phyloP scores from a whole-genome alignment of 805 yeast genomes.

The Yamadazyma kitorensis region DNA sequence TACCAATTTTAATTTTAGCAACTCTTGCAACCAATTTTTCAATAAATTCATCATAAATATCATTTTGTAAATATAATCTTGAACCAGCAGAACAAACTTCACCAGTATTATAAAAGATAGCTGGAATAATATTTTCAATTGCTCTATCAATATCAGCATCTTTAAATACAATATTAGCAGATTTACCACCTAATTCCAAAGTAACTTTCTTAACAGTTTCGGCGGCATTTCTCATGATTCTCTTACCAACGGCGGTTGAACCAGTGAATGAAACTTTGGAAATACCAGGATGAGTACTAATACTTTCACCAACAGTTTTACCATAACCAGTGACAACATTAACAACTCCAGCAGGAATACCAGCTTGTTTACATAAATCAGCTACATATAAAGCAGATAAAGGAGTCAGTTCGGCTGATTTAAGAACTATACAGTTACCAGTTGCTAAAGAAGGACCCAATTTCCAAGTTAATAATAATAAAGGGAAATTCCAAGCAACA shows the following conservation, averaged over 20 bases:
- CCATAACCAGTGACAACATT: slow-evolving; percentile 89
- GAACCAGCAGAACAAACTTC: slow-evolving; percentile 97
- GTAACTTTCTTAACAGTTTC: slow-evolving; percentile 84
- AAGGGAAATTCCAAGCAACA: slow-evolving; percentile 97
- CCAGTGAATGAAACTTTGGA: slow-evolving; percentile 95
- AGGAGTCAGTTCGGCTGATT: slow-evolving; percentile 92
- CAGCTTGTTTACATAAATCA: slow-evolving; percentile 70
- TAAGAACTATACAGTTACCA: slow-evolving; percentile 84
- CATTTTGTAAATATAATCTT: slow-evolving; percentile 83
- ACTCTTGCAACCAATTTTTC: slow-evolving; percentile 59
- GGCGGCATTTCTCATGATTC: slow-evolving; percentile 78
- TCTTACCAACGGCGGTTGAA: slow-evolving; percentile 86
- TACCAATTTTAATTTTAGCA: slow-evolving; percentile 64
- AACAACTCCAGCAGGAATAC: slow-evolving; percentile 88
- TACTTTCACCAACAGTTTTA: slow-evolving; percentile 76
- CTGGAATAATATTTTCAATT: slow-evolving; percentile 69
- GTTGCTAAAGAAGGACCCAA: slow-evolving; percentile 90
- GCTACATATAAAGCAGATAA: slow-evolving; percentile 79
- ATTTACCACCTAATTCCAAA: slow-evolving; percentile 94
- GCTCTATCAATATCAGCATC: slow-evolving; percentile 82
- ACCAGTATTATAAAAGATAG: slow-evolving; percentile 92
- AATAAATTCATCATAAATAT: slow-evolving; percentile 74
- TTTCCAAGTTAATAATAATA: slow-evolving; percentile 93
- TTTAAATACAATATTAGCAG: slow-evolving; percentile 84
- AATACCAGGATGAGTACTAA: slow-evolving; percentile 73